Conservation (phyloP, 495 filamentous ascomycete species). For the Viridothelium virens region DNA sequence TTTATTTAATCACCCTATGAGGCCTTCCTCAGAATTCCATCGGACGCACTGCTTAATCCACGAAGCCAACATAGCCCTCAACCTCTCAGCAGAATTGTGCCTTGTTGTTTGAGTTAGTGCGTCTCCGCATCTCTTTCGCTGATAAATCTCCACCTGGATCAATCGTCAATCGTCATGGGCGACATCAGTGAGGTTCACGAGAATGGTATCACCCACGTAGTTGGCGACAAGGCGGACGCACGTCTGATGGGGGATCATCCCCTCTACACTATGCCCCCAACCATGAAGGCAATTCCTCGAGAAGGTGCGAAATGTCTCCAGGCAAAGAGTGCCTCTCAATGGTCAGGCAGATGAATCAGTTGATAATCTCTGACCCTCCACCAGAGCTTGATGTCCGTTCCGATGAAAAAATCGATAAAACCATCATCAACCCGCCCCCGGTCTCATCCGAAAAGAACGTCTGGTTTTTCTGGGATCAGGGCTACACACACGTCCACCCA, state of each 20-base stretch:
- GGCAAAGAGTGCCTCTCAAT: conserved; percentile 7
- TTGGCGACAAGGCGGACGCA: conserved; percentile 8
- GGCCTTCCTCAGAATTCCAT: conserved; percentile 8
- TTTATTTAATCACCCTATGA: conserved; percentile 12
- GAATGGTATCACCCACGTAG: conserved; percentile 10
- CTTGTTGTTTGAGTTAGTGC: conserved; percentile 11
- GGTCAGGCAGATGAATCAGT: conserved; percentile 11
- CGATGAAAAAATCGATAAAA: conserved; percentile 41
- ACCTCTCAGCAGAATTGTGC: conserved; percentile 1
- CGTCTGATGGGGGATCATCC: conserved; percentile 8
- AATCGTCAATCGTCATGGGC: conserved; percentile 8
- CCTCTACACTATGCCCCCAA: conserved; percentile 13
- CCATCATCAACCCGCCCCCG: conserved; percentile 38
- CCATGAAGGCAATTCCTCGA: conserved; percentile 12
- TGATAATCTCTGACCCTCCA: conserved; percentile 7
- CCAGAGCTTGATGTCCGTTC: conserved; percentile 38
- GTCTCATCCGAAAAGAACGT: conserved; percentile 44
- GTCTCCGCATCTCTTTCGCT: conserved; percentile 8
- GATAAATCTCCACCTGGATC: conserved; percentile 7
- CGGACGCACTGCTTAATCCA: conserved; percentile 7
- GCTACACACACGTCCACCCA: conserved; percentile 40
- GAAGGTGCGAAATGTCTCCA: conserved; percentile 13
- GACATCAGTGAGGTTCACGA: conserved; percentile 7
- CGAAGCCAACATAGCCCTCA: conserved; percentile 8
- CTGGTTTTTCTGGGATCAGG: conserved; percentile 52